Evolutionary conservation across 139 green algal species (phyloP), one percentile per base, ranked within the genome.

Genomic region (Chloropicon primus): DNA sequence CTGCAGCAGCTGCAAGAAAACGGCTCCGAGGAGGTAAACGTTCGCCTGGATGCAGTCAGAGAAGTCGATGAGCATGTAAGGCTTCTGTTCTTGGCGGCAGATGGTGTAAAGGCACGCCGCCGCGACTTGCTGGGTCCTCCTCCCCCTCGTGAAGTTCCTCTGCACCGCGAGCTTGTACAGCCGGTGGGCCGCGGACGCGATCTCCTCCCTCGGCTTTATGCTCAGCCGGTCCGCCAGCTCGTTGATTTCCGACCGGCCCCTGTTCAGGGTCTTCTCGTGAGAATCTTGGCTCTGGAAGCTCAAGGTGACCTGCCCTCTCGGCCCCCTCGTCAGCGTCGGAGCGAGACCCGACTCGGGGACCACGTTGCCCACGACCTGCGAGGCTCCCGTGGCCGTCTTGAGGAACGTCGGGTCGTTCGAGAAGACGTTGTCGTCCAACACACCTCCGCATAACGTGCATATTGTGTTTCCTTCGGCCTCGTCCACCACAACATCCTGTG

Each of bases 61-160:
- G 83, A 98, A 97, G 86, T 99, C 95, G 74, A 99, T 97, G 29
- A 99, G 90, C 89, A 99, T 94, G 87, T 94, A 98, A 73, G 95
- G 94, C 82, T 94, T 92, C 28, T 72, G 72, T 79, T 98, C 95
- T 80, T 96, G 90, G 53, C 95, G 87, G 83, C 93, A 98, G 22
- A 96, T 84, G 71, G 98, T 93, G 90, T 99, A 99, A 24, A 98
- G 82, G 82, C 93, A 98, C 21, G 89, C 89, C 0, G 87, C 95
- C 1, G 94, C 95, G 5, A 99, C 95, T 84, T 97, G 92, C 71
- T 86, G 83, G 21, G 92, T 92, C 21, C 94, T 80, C 53, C 95
- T 81, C 0, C 95, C 95, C 2, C 91, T 83, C 0, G 95, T 98
- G 86, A 99, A 98, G 79, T 93, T 92, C 21, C 84, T 80, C 82